A percentile compares a stretch with the other conserved stretches of the same genome.
phyloP scores from a whole-genome alignment of 306 rosid genomes.

The Geum urbanum region DNA sequence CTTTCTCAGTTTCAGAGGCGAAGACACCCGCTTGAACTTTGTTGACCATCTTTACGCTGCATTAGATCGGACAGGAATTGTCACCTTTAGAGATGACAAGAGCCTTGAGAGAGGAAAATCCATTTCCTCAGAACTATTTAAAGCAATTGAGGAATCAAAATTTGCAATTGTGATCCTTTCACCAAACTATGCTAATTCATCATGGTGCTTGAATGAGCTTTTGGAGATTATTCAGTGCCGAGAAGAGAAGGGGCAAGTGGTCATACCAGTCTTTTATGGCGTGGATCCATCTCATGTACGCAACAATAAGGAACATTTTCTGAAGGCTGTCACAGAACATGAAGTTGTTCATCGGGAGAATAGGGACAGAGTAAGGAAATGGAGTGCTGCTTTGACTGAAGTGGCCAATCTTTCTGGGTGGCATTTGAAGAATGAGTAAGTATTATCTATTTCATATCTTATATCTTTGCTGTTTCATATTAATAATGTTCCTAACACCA shows the following conservation, averaged over 20 bases:
- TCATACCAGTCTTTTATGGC: neutral
- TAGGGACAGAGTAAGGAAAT: neutral
- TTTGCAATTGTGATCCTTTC: neutral
- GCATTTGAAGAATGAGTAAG: too few species aligned
- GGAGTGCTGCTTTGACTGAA: neutral
- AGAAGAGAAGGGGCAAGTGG: neutral
- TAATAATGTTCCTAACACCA: too few species aligned
- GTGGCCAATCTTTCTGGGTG: conserved; percentile 10
- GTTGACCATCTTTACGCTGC: too few species aligned
- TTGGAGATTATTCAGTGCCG: neutral
- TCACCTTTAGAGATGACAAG: too few species aligned
- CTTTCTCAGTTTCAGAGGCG: too few species aligned
- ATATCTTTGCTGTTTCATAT: too few species aligned
- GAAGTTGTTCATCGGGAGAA: neutral
- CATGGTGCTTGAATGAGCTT: conserved; percentile 10
- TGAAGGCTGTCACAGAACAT: too few species aligned
- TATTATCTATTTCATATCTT: too few species aligned
- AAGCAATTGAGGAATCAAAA: neutral
- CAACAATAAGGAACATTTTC: too few species aligned
- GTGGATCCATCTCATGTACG: neutral
- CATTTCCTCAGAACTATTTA: neutral
- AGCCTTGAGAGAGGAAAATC: too few species aligned
- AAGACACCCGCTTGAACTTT: too few species aligned
- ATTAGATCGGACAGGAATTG: too few species aligned
- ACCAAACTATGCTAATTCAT: neutral